Evolutionary conservation across 371 early-diverging fungal genomes (phyloP), one percentile per base, ranked within the genome.

Genomic region (Rhizopus sp.): DNA sequence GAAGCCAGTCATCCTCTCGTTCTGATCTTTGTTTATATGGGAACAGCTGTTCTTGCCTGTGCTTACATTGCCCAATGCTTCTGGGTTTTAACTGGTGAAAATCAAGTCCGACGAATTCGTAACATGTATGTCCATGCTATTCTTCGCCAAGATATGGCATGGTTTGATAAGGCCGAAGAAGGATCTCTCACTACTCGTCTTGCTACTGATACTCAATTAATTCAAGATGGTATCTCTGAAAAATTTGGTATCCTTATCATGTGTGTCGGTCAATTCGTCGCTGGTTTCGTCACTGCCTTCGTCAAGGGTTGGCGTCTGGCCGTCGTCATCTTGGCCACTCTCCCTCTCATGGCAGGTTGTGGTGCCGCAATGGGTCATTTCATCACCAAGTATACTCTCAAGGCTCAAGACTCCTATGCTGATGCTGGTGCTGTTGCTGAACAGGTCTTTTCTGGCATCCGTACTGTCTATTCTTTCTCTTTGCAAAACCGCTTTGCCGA

Each of bases 201-300:
- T 16, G 83, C 88, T 10, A 76, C 84, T 67, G 86, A 93, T 75
- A 82, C 86, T 50, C 76, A 92, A 44, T 54, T 89, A 41, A 77
- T 92, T 45, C 89, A 89, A 63, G 92, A 90, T 72, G 92, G 95
- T 40, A 87, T 93, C 8, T 81, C 85, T 16, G 94, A 91, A 44
- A 95, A 95, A 65, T 82, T 91, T 34, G 88, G 89, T 50, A 60
- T 87, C 16, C 66, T 88, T 16, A 49, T 93, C 51, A 84, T 84
- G 68, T 80, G 78, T 40, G 38, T 78, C 9, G 65, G 86, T 31
- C 82, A 88, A 23, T 96, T 96, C 55, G 48, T 93, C 13, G 66
- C 90, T n/a, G 94, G 93, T 13, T 87, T 94, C 50, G 68, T 91
- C 32, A 84, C 95, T 50, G 95, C 93, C 31, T 94, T 96, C 55